Evolutionary conservation across 495 filamentous ascomycete species (phyloP).

Genomic region (Filosporella fistucella): DNA sequence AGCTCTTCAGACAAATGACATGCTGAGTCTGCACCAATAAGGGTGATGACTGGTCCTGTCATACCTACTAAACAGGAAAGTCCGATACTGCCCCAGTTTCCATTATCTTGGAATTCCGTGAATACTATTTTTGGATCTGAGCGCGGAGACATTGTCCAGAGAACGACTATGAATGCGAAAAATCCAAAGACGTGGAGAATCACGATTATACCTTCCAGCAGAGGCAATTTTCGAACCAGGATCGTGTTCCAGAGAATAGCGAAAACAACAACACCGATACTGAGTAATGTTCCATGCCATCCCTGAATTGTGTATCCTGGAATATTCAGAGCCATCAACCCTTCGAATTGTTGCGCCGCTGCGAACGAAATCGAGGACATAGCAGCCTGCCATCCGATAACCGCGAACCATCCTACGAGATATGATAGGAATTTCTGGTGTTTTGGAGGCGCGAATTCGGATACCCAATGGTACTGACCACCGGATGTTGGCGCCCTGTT

Average conservation of each 20-base stretch:
- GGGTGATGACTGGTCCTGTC: slow-evolving; percentile 21
- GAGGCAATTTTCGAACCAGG: slow-evolving; percentile 45
- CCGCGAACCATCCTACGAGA: slow-evolving; percentile 56
- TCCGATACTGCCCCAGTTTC: slow-evolving; percentile 49
- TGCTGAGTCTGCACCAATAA: slow-evolving; percentile 52
- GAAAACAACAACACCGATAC: slow-evolving; percentile 45
- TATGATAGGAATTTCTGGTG: slow-evolving; percentile 56
- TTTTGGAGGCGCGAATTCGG: slow-evolving; percentile 49
- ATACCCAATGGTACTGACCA: slow-evolving; percentile 53
- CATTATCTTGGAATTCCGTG: slow-evolving; percentile 47
- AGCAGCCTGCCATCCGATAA: slow-evolving; percentile 57
- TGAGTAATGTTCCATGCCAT: slow-evolving; percentile 60
- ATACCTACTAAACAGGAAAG: slow-evolving; percentile 52
- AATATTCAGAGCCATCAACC: slow-evolving; percentile 49
- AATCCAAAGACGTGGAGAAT: slow-evolving; percentile 58
- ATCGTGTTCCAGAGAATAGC: slow-evolving; percentile 53
- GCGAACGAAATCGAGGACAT: slow-evolving; percentile 51
- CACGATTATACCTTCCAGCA: slow-evolving; percentile 53
- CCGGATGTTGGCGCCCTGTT: slow-evolving; percentile 25
- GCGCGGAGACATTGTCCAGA: slow-evolving; percentile 48
- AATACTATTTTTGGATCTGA: slow-evolving; percentile 44
- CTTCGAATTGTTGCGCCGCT: slow-evolving; percentile 54
- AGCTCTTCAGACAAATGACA: slow-evolving; percentile 57
- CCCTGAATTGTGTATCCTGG: slow-evolving; percentile 39
- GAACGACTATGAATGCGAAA: slow-evolving; percentile 55